These are phyloP conservation scores for Epichloe coenophiala DNA, from an alignment of 2,329 filamentous ascomycete genomes.

Conservation along the genomic window DNA sequence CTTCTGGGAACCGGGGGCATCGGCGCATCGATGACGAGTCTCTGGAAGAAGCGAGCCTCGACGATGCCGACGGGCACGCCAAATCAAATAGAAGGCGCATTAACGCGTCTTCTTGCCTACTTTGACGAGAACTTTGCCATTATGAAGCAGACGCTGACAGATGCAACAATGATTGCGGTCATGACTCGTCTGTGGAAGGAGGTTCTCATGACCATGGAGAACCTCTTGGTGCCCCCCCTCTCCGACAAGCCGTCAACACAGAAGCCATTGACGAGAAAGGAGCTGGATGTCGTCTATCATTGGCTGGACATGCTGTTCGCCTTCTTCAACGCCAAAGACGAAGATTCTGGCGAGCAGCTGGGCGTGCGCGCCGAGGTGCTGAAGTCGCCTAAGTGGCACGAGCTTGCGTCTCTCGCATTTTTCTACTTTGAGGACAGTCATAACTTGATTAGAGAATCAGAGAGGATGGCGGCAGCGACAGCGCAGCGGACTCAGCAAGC, in stretches of 20 bases:
- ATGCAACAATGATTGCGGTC: conserved; percentile 93
- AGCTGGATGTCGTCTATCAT: conserved; percentile 87
- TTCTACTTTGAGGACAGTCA: conserved; percentile 95
- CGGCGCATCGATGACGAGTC: conserved; percentile 58
- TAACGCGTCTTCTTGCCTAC: conserved; percentile 79
- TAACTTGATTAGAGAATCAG: conserved; percentile 84
- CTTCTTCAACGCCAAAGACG: conserved; percentile 91
- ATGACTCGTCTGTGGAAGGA: conserved; percentile 99
- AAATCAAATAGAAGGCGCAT: conserved; percentile 63
- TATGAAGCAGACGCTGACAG: conserved; percentile 92
- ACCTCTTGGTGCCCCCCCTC: conserved; percentile 77
- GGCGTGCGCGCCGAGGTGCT: conserved; percentile 84
- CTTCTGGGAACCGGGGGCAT: conserved; percentile 59
- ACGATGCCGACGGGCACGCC: conserved; percentile 46
- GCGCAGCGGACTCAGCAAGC: conserved; percentile 63
- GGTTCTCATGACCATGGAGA: conserved; percentile 81
- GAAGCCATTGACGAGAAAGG: conserved; percentile 68
- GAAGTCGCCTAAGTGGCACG: conserved; percentile 96
- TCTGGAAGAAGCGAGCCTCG: conserved; percentile 49
- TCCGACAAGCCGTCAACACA: conserved; percentile 90
- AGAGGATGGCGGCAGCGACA: conserved; percentile 85
- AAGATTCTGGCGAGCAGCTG: conserved; percentile 64
- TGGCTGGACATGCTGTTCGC: conserved; percentile 85
- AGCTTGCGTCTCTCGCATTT: conserved; percentile 91
- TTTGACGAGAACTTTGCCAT: conserved; percentile 99